Conservation (phyloP, 2,329 filamentous ascomycete genomes). For the Monilinia polystroma region DNA sequence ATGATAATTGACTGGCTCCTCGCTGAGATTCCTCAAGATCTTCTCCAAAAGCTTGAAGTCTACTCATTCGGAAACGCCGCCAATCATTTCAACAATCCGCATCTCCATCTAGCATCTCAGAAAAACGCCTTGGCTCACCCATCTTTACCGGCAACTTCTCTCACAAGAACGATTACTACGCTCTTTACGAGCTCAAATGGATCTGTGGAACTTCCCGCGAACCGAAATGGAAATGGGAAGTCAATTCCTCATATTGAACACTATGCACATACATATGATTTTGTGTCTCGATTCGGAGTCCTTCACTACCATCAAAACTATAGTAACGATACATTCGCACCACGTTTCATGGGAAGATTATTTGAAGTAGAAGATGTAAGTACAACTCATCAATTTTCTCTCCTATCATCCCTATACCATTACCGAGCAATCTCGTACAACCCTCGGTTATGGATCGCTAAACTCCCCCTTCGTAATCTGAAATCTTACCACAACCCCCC, state of each 20-base stretch:
- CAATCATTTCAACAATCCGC: conserved; percentile 80
- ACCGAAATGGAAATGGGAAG: conserved; percentile 25
- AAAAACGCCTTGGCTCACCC: conserved; percentile 42
- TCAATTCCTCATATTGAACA: conserved; percentile 75
- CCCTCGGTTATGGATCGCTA: no score
- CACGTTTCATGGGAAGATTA: conserved; percentile 37
- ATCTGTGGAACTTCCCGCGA: neutral
- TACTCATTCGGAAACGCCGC: conserved; percentile 77
- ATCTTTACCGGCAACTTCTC: conserved; percentile 43
- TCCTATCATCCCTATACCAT: neutral
- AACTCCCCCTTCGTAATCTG: no score
- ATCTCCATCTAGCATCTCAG: conserved; percentile 51
- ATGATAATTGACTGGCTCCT: conserved; percentile 75
- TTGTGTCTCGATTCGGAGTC: conserved; percentile 72
- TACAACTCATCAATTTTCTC: neutral
- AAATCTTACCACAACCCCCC: neutral
- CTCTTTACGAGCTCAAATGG: neutral
- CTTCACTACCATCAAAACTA: conserved; percentile 56
- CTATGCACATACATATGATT: conserved; percentile 72
- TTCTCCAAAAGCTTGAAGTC: conserved; percentile 69
- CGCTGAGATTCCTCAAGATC: conserved; percentile 65
- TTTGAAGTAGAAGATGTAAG: conserved; percentile 30
- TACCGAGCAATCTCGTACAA: neutral
- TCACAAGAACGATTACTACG: conserved; percentile 24
- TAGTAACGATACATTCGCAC: conserved; percentile 16